These are phyloP conservation scores for Pseudogymnoascus sp. DNA, from an alignment of 2,329 filamentous ascomycete species.

Conservation along the genomic window DNA sequence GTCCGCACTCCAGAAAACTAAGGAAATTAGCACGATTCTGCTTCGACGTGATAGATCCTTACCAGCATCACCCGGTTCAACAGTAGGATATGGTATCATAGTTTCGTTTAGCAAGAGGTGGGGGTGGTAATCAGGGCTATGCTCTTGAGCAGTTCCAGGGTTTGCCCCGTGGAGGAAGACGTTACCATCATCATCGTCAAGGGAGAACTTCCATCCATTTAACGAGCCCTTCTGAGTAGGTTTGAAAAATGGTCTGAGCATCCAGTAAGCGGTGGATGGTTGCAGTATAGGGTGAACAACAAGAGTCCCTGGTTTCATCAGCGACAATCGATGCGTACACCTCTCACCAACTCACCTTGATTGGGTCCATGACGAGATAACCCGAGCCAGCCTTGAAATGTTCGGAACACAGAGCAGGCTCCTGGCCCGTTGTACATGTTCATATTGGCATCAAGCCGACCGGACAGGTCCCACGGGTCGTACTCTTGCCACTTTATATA, in stretches of 20 bases:
- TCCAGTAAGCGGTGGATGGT: conserved; percentile 66
- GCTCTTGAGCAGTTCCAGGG: conserved; percentile 54
- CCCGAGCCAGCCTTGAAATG: conserved; percentile 65
- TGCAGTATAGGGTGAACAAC: conserved; percentile 69
- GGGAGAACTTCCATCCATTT: conserved; percentile 51
- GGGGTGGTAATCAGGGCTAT: conserved; percentile 48
- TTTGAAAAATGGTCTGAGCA: conserved; percentile 75
- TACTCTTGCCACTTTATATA: no score
- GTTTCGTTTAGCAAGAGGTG: no score
- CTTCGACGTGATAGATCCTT: conserved; percentile 21
- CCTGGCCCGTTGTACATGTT: conserved; percentile 74
- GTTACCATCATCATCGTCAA: no score
- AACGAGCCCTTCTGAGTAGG: conserved; percentile 37
- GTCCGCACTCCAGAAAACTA: conserved; percentile 52
- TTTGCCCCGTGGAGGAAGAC: conserved; percentile 47
- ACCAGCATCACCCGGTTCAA: no score
- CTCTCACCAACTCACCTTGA: conserved; percentile 44
- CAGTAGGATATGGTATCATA: no score
- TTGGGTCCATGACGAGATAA: conserved; percentile 64
- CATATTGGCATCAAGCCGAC: conserved; percentile 57
- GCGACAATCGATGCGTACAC: no score
- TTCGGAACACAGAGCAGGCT: conserved; percentile 72
- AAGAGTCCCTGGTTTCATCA: conserved; percentile 42
- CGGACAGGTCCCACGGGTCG: conserved; percentile 59
- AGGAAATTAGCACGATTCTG: conserved; percentile 55